Evolutionary conservation across 345 rosid genomes (phyloP).

Genomic region (Lagerstroemia speciosa): DNA sequence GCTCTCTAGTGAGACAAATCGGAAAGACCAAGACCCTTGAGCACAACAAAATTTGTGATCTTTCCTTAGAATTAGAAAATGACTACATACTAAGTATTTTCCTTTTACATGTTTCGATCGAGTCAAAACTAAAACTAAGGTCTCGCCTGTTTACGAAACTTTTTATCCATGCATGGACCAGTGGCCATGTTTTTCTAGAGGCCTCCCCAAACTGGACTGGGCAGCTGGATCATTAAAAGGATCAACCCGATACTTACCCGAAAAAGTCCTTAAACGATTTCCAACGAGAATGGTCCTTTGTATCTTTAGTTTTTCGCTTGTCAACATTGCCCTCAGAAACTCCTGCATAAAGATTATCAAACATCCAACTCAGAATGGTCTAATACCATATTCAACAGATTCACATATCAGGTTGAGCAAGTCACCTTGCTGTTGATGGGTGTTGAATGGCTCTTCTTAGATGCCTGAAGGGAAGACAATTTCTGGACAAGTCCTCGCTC

Average conservation of each 20-base stretch:
- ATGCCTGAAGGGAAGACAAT: constrained; percentile 44
- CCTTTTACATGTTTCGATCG: not conserved
- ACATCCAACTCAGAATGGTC: not conserved
- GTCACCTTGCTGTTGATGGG: constrained; percentile 25
- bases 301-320: no score
- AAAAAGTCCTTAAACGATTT: constrained; percentile 28
- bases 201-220: not conserved
- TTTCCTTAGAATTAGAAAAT: not conserved
- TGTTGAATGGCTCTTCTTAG: constrained; percentile 24
- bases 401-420: constrained; percentile 11
- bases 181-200: not conserved
- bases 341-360: not conserved
- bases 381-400: not conserved
- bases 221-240: not conserved
- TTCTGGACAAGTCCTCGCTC: constrained; percentile 63
- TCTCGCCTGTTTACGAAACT: not conserved
- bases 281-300: constrained; percentile 25
- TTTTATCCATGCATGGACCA: not conserved
- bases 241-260: constrained; percentile 22
- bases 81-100: not conserved
- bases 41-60: not conserved
- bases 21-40: not conserved
- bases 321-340: constrained; percentile 10
- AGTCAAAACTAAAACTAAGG: not conserved
- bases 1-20: not conserved